phyloP scores from a whole-genome alignment of 768 basidiomycete genomes.

The Chalciporus chontae region DNA sequence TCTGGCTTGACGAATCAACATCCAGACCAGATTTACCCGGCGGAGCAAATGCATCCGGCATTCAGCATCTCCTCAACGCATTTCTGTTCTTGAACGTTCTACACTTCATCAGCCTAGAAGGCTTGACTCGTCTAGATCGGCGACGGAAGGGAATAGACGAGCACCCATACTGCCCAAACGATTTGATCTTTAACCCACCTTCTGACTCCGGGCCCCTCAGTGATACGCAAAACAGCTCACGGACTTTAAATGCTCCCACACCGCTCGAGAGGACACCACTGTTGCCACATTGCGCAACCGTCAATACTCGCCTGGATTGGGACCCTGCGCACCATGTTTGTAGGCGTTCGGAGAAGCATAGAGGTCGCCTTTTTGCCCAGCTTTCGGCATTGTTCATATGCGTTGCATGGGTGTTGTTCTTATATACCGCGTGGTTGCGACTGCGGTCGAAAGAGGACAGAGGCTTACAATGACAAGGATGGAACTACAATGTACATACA shows the following conservation, averaged over 20 bases:
- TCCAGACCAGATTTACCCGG: constrained; percentile 5
- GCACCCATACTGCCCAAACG: constrained; percentile 13
- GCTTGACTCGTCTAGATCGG: constrained; percentile 47
- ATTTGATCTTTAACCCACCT: not conserved
- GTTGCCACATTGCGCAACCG: constrained; percentile 1
- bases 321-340: constrained; percentile 13
- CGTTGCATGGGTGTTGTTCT: constrained; percentile 60
- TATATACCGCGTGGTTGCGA: constrained; percentile 57
- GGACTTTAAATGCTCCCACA: not conserved
- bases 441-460: constrained; percentile 44
- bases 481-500: not conserved
- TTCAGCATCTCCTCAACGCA: constrained; percentile 53
- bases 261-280: constrained; percentile 14
- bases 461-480: not conserved
- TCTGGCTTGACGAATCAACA: constrained; percentile 49
- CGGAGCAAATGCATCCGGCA: constrained; percentile 33
- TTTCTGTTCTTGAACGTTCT: constrained; percentile 56
- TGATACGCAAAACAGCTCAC: not conserved
- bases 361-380: constrained; percentile 50
- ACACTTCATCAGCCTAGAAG: constrained; percentile 50
- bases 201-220: not conserved
- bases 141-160: constrained; percentile 31
- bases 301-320: constrained; percentile 2
- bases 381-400: constrained; percentile 42
- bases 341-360: constrained; percentile 35